Conservation (phyloP, 2,329 filamentous ascomycete genomes). For the Aspergillus hortae region DNA sequence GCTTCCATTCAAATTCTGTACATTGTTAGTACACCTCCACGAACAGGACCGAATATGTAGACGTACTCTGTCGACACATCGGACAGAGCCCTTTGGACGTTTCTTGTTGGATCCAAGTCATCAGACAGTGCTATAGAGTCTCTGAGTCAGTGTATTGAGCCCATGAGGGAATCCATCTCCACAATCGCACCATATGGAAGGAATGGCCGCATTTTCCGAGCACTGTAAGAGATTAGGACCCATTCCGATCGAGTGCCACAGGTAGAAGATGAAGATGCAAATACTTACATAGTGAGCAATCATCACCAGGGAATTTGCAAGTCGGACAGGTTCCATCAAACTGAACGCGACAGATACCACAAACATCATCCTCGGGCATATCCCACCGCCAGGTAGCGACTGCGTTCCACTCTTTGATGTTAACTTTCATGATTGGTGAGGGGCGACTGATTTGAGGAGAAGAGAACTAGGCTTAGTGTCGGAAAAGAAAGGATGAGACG, state of each 20-base stretch:
- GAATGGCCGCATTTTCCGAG: slow-evolving; percentile 96
- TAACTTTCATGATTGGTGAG: slow-evolving; percentile 76
- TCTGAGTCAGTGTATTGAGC: slow-evolving; percentile 2
- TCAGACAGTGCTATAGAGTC: slow-evolving; percentile 73
- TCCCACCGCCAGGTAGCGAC: slow-evolving; percentile 98
- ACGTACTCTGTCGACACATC: slow-evolving; percentile 91
- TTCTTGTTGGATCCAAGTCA: slow-evolving; percentile 86
- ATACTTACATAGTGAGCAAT: slow-evolving; percentile 79
- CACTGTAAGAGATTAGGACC: slow-evolving; percentile 51
- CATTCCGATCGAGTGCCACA: background rate
- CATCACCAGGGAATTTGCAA: slow-evolving; percentile 96
- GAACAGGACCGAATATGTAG: background rate
- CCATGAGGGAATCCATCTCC: slow-evolving; percentile 9
- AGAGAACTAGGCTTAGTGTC: slow-evolving; percentile 2
- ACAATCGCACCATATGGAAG: slow-evolving; percentile 78
- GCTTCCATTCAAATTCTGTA: slow-evolving; percentile 54
- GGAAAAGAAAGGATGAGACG: background rate
- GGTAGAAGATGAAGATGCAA: background rate
- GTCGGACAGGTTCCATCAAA: slow-evolving; percentile 97
- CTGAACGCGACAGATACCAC: slow-evolving; percentile 95
- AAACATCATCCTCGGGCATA: slow-evolving; percentile 94
- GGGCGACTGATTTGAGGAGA: background rate
- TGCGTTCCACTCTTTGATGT: slow-evolving; percentile 86
- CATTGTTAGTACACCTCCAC: slow-evolving; percentile 10
- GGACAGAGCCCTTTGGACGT: slow-evolving; percentile 90